Percentiles rank a stretch among this genome's conserved stretches.
These are phyloP conservation scores for Penicillium roqueforti DNA, from an alignment of 495 filamentous ascomycete species.

Conservation along the genomic window DNA sequence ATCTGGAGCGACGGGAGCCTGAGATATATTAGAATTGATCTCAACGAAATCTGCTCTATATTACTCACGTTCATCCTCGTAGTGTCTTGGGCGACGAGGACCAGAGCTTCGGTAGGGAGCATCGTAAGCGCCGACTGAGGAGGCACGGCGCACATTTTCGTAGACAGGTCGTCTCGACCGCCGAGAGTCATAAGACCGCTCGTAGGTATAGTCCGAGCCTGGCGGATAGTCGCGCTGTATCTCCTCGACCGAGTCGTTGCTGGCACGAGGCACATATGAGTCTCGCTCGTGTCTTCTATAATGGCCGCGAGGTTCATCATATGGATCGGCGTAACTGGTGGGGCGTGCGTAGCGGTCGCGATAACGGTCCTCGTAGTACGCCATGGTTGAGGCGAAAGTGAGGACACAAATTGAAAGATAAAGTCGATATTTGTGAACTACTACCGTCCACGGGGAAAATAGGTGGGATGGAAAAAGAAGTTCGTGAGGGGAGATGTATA, in stretches of 20 bases:
- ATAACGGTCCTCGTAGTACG: constrained; percentile 41
- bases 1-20: constrained; percentile 40
- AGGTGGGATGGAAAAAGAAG: constrained; percentile 1
- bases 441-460: constrained; percentile 17
- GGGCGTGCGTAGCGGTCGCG: constrained; percentile 31
- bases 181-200: constrained; percentile 46
- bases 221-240: constrained; percentile 65
- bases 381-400: constrained; percentile 24
- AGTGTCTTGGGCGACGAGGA: constrained; percentile 47
- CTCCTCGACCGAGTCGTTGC: constrained; percentile 64
- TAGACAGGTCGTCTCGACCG: constrained; percentile 39
- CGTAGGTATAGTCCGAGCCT: constrained; percentile 39
- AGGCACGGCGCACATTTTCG: constrained; percentile 35
- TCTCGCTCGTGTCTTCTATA: constrained; percentile 31
- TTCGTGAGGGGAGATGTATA: constrained; percentile 2
- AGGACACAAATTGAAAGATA: constrained; percentile 4
- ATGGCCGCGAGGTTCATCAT: constrained; percentile 24
- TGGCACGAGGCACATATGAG: constrained; percentile 51
- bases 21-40: neutral
- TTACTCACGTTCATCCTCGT: constrained; percentile 47
- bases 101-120: constrained; percentile 56
- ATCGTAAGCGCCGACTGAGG: constrained; percentile 43
- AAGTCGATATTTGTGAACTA: constrained; percentile 11
- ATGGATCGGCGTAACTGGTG: constrained; percentile 29
- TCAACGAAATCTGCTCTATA: neutral